These are phyloP conservation scores for Candida smagusa DNA, from an alignment of 1,139 yeast species.

Conservation along the genomic window DNA sequence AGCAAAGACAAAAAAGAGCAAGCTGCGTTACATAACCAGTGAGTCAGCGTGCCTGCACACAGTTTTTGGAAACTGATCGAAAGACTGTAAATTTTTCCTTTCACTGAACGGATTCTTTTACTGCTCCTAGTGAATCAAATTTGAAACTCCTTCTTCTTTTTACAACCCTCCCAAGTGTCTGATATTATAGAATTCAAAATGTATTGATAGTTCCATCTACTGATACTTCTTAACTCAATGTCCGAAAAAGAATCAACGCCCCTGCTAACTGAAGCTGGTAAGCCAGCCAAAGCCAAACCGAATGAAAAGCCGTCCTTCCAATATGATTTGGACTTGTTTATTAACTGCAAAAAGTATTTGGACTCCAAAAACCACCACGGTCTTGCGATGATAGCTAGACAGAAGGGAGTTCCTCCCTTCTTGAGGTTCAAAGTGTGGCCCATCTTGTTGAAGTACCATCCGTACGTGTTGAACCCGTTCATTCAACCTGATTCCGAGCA, in stretches of 20 bases:
- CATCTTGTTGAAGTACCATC: slow-evolving; percentile 72
- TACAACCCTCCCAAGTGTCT: too few relatives aligned
- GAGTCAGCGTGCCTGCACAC: background rate
- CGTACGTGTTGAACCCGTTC: slow-evolving; percentile 76
- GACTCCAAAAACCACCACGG: slow-evolving; percentile 58
- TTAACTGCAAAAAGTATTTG: slow-evolving; percentile 40
- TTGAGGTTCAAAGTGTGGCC: slow-evolving; percentile 86
- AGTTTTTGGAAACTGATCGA: background rate
- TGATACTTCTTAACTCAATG: background rate
- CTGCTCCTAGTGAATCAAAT: too few relatives aligned
- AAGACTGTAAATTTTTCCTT: background rate
- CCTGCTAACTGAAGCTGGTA: background rate
- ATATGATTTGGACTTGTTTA: slow-evolving; percentile 40
- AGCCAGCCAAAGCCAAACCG: slow-evolving; percentile 1
- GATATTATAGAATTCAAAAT: too few relatives aligned
- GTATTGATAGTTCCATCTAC: too few relatives aligned
- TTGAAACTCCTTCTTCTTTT: too few relatives aligned
- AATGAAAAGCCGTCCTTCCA: slow-evolving; percentile 34
- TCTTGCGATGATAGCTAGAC: slow-evolving; percentile 76
- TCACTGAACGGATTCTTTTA: background rate
- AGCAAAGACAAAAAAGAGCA: too few relatives aligned
- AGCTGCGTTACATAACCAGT: background rate
- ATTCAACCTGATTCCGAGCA: slow-evolving; percentile 51
- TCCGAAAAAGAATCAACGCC: background rate
- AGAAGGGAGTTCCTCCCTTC: slow-evolving; percentile 82